Base-by-base conservation (phyloP, 257 asterid genomes). In the Solanum gandarillasii region DNA sequence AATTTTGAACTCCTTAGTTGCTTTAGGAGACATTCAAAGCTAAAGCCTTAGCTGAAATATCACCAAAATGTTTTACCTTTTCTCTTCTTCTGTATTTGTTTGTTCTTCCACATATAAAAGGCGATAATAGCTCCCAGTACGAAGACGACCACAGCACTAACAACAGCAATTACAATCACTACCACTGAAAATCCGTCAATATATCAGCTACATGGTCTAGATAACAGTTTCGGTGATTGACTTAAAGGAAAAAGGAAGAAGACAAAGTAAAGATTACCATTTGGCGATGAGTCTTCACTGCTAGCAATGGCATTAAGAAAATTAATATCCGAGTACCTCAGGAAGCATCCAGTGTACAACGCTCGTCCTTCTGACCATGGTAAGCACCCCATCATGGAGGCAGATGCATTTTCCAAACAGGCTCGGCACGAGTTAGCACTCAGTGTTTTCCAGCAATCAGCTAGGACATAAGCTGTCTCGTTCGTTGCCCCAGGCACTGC, bases 71-170 rank as follows among this genome's bases (percentile, higher is more conserved):
- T 36, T 46, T 76, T 89, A 95, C 99, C 98, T 94, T 91, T 94
- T 90, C 98, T 93, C 94, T 94, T 96, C 92, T 90, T 90, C 84
- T 96, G 89, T 27, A 94, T 92, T 35, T 68, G 90, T 88, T 89
- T 92, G 74, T 88, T 91, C 90, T 93, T 94, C 98, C 95, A 93
- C 88, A 90, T 85, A 36, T 91, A 92, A 83, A 84, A 39, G 86
- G 93, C 98, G 48, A 95, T 89, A 8, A 88, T 67, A 36, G 92
- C 86, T 36, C 92, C 98, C 71, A 93, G 91, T 4, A 85, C 68
- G 62, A 94, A 78, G 87, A 95, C 93, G 29, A 91, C 86, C 39
- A 91, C 93, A 83, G 96, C 93, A 86, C 98, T 92, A 38, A 92
- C 88, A 87, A 91, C 89, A 71, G 94, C 93, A 9, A 93, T 87